These are phyloP conservation scores for Ganoderma lingzhi DNA, from an alignment of 1,284 basidiomycete species.

Conservation along the genomic window DNA sequence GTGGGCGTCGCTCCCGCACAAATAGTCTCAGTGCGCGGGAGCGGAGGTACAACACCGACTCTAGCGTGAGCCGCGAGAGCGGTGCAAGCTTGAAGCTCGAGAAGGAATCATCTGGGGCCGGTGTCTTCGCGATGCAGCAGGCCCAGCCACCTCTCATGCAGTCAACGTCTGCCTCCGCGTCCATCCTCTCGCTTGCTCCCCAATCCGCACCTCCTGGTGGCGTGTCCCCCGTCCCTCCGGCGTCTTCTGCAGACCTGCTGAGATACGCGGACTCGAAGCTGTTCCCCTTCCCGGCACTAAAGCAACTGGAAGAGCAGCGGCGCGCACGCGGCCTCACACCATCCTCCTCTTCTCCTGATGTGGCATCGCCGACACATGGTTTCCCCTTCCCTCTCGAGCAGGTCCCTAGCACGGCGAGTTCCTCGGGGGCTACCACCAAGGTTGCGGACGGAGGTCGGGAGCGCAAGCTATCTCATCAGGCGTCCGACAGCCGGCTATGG, in stretches of 20 bases:
- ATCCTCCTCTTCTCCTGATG: slow-evolving; percentile 72
- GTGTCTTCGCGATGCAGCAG: slow-evolving; percentile 48
- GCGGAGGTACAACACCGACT: slow-evolving; percentile 70
- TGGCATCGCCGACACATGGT: slow-evolving; percentile 54
- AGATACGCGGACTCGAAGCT: slow-evolving; percentile 83
- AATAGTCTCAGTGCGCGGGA: slow-evolving; percentile 77
- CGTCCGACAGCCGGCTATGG: slow-evolving; percentile 69
- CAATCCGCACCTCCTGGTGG: slow-evolving; percentile 59
- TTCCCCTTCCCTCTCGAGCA: slow-evolving; percentile 49
- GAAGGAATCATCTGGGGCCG: slow-evolving; percentile 51
- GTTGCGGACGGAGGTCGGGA: slow-evolving; percentile 61
- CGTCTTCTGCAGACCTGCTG: slow-evolving; percentile 64
- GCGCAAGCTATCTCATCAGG: slow-evolving; percentile 70
- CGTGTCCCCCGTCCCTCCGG: slow-evolving; percentile 74
- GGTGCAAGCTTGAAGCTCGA: slow-evolving; percentile 70
- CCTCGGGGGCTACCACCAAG: slow-evolving; percentile 60
- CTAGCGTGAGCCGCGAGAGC: slow-evolving; percentile 78
- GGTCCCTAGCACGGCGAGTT: slow-evolving; percentile 51
- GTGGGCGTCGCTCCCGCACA: slow-evolving; percentile 77
- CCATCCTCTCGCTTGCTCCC: slow-evolving; percentile 64
- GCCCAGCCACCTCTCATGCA: slow-evolving; percentile 56
- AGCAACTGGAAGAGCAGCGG: slow-evolving; percentile 76
- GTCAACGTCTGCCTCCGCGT: slow-evolving; percentile 67
- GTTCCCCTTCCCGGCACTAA: slow-evolving; percentile 89
- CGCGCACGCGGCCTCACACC: slow-evolving; percentile 58